phyloP scores from a whole-genome alignment of 345 rosid genomes.

The Geranium rotundifolium region DNA sequence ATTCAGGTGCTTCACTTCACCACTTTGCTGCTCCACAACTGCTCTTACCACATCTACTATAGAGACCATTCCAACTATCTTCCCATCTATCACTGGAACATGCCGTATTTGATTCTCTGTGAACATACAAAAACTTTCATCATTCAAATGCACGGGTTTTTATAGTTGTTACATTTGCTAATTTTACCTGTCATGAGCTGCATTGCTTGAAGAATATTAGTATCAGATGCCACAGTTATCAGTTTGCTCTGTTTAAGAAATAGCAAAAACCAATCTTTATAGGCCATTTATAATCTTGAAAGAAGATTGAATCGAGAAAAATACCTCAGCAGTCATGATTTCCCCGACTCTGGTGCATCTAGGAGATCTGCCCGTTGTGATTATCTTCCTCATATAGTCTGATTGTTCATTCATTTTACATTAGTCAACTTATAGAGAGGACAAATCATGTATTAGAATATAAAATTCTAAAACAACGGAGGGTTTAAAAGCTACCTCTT shows the following conservation, averaged over 20 bases:
- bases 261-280: background rate
- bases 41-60: conserved; percentile 71
- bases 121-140: background rate
- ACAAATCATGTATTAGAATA: too few species aligned
- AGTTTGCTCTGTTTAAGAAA: conserved; percentile 37
- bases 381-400: conserved; percentile 70
- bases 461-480: too few species aligned
- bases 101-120: conserved; percentile 69
- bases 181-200: conserved; percentile 76
- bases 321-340: conserved; percentile 76
- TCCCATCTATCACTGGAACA: conserved; percentile 72
- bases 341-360: conserved; percentile 64
- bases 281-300: background rate
- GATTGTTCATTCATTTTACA: conserved; percentile 12
- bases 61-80: conserved; percentile 74
- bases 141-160: background rate
- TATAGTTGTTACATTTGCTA: background rate
- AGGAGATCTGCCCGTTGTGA: conserved; percentile 54
- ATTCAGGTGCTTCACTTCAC: conserved; percentile 66
- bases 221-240: conserved; percentile 59
- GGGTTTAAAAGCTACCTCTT: too few species aligned
- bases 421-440: too few species aligned
- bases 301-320: background rate
- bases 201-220: conserved; percentile 67
- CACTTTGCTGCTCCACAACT: conserved; percentile 72